Conservation (phyloP, 192 early-diverging fungal species). For the Obelidium mucronatum region DNA sequence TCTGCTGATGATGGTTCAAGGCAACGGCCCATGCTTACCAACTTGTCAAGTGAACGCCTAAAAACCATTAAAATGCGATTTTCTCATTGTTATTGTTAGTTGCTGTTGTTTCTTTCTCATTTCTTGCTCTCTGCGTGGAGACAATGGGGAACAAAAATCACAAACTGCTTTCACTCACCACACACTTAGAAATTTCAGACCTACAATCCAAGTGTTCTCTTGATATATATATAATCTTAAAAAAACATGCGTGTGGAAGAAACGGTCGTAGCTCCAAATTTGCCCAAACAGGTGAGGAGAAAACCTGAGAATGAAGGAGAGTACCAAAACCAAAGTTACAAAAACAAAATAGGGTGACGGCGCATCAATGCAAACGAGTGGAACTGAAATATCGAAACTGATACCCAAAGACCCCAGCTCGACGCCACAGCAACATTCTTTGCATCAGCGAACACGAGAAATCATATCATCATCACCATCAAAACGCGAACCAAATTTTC, state of each 20-base stretch:
- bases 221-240: no score
- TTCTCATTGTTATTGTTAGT: no score
- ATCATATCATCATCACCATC: not conserved
- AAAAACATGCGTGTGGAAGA: slow-evolving; percentile 1
- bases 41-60: no score
- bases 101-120: no score
- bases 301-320: not conserved
- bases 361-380: slow-evolving; percentile 12
- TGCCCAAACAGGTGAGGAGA: not conserved
- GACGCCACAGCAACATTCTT: slow-evolving; percentile 3
- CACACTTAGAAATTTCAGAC: no score
- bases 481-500: slow-evolving; percentile 4
- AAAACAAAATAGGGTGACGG: slow-evolving; percentile 7
- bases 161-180: not conserved
- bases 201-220: no score
- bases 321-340: not conserved
- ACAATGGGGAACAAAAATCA: not conserved
- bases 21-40: no score
- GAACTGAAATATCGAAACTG: slow-evolving; percentile 1
- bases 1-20: no score
- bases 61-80: no score
- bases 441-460: slow-evolving; percentile 17
- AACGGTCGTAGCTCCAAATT: slow-evolving; percentile 12
- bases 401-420: slow-evolving; percentile 7
- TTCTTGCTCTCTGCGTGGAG: no score